phyloP scores from a whole-genome alignment of 1,284 basidiomycete species.

The Pseudozyma hubeiensis region DNA sequence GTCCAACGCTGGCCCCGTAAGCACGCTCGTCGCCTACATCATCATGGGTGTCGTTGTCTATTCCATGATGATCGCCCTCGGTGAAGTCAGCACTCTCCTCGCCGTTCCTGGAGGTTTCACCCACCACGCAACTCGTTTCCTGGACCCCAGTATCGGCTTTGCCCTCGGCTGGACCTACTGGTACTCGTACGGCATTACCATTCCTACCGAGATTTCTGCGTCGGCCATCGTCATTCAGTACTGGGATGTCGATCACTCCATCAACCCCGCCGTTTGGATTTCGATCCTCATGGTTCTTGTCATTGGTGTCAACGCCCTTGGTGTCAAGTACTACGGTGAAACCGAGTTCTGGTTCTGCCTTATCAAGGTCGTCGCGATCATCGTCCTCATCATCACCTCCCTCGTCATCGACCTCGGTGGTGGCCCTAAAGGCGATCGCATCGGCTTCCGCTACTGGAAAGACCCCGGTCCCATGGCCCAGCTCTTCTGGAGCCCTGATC shows the following conservation, averaged over 20 bases:
- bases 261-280: conserved; percentile 73
- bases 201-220: conserved; percentile 80
- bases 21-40: conserved; percentile 69
- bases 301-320: conserved; percentile 66
- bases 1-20: conserved; percentile 70
- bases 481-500: conserved; percentile 49
- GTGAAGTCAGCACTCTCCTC: conserved; percentile 73
- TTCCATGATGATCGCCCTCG: conserved; percentile 70
- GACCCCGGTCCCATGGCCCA: conserved; percentile 70
- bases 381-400: conserved; percentile 56
- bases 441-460: conserved; percentile 65
- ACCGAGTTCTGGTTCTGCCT: conserved; percentile 67
- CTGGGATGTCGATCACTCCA: conserved; percentile 52
- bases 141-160: conserved; percentile 79
- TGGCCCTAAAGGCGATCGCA: conserved; percentile 42
- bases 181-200: conserved; percentile 70
- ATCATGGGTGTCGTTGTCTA: conserved; percentile 64
- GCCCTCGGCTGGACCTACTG: conserved; percentile 76
- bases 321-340: conserved; percentile 79
- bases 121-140: conserved; percentile 81
- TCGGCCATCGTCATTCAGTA: conserved; percentile 52
- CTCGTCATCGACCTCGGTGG: conserved; percentile 61
- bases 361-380: conserved; percentile 50
- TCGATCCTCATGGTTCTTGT: conserved; percentile 72
- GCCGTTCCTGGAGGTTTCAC: conserved; percentile 78